Evolutionary conservation across 1,284 basidiomycete genomes (phyloP), one percentile per base, ranked within the genome.

Genomic region (Inonotus hispidus): DNA sequence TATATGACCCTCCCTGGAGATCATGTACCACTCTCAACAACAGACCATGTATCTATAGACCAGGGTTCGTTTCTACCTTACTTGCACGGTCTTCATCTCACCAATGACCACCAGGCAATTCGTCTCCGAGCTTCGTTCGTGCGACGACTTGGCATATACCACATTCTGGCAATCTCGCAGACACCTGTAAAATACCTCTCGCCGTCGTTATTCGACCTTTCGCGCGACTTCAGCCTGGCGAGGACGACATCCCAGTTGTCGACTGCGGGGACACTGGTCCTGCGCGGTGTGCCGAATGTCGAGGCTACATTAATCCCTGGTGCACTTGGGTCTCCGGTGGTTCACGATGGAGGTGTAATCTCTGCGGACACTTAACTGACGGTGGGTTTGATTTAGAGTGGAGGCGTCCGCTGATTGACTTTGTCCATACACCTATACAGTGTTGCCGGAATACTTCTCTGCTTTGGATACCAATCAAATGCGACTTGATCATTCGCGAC

Each of bases 291-390:
- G 84, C 82, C 58, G 79, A 83, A 49, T 99, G 97, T 74, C 82
- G 93, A 66, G 93, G 83, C 0, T 99, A 99, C 73, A 82, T 99
- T 69, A 99, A 98, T 71, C 89, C 95, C 0, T 99, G 95, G 95
- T 94, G 90, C 70, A 79, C 81, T 35, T 99, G 93, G 83, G 79
- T 85, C 16, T 83, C 92, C 39, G 93, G 92, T 8, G 97, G 97
- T 2, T 83, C 84, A 64, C 84, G 81, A 66, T 99, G 95, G 92
- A 86, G 83, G 66, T 99, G 97, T 74, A 99, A 98, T 77, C 73
- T 99, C 3, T 99, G 97, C 74, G 77, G 80, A 7, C 83, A 86
- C 63, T 83, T 90, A 66, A 95, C 92, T 21, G 81, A 87, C 76
- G 94, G 94, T 95, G 63, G 65, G 79, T 66, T n/a, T 32, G 52